Evolutionary conservation across 306 rosid genomes (phyloP).

Genomic region (Cicer bijugum): DNA sequence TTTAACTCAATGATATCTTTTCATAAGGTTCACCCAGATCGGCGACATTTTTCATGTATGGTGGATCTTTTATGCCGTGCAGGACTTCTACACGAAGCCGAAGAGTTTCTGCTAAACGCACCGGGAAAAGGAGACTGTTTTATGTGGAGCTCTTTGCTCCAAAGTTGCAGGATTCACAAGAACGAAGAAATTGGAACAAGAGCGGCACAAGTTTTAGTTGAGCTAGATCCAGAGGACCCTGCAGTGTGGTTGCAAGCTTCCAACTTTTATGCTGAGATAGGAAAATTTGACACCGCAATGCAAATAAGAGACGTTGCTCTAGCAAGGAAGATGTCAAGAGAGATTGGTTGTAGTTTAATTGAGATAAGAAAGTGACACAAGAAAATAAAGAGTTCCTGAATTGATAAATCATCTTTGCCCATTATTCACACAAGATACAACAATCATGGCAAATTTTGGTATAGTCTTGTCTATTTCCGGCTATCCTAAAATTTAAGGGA

Average conservation of each 20-base stretch:
- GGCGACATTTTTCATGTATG: constrained; percentile 79
- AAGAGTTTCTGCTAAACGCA: constrained; percentile 56
- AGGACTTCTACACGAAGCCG: constrained; percentile 75
- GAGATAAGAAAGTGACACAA: constrained; percentile 54
- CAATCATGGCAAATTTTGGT: constrained; percentile 35
- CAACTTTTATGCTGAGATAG: constrained; percentile 71
- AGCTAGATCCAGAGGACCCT: constrained; percentile 68
- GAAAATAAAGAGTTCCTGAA: constrained; percentile 38
- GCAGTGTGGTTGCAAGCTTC: constrained; percentile 78
- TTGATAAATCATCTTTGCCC: constrained; percentile 38
- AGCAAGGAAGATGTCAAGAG: constrained; percentile 68
- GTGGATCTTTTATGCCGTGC: constrained; percentile 84
- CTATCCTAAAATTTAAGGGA: constrained; percentile 46
- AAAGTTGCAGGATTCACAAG: constrained; percentile 71
- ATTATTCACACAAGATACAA: constrained; percentile 42
- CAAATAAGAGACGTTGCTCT: constrained; percentile 64
- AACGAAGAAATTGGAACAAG: constrained; percentile 69
- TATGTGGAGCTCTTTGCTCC: constrained; percentile 81
- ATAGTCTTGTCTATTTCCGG: constrained; percentile 48
- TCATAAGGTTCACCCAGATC: constrained; percentile 60
- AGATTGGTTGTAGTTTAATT: constrained; percentile 76
- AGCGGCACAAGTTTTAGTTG: constrained; percentile 58
- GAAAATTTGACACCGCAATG: constrained; percentile 63
- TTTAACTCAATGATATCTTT: constrained; percentile 65
- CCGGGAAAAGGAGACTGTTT: constrained; percentile 53